phyloP scores from a whole-genome alignment of 352 stramenopile species.

The Elongisporangium anandrum region DNA sequence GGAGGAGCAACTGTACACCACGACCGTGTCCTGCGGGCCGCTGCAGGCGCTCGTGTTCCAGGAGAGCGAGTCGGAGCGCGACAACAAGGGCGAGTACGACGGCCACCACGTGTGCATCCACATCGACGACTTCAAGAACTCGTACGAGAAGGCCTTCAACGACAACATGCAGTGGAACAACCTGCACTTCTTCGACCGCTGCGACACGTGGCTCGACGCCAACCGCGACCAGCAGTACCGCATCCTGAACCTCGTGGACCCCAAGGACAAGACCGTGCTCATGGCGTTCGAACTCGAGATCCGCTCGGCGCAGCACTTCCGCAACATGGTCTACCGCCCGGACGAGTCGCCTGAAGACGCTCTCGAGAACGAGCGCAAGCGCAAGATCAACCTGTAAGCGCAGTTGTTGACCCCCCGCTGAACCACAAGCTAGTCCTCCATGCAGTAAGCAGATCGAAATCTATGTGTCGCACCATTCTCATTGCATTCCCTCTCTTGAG shows the following conservation, averaged over 20 bases:
- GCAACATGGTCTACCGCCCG: constrained; percentile 58
- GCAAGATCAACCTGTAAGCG: constrained; percentile 50
- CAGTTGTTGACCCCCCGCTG: not conserved
- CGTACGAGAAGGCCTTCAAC: constrained; percentile 50
- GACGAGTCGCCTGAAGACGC: constrained; percentile 50
- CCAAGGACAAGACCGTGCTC: constrained; percentile 53
- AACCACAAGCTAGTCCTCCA: not conserved
- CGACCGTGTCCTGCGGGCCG: constrained; percentile 44
- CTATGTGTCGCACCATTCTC: not conserved
- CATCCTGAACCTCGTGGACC: constrained; percentile 63
- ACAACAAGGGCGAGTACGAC: constrained; percentile 64
- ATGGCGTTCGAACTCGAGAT: constrained; percentile 74
- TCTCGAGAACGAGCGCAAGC: constrained; percentile 45
- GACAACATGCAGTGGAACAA: constrained; percentile 74
- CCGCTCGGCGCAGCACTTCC: constrained; percentile 60
- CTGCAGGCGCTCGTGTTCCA: constrained; percentile 65
- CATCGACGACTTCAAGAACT: constrained; percentile 64
- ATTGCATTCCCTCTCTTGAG: not conserved
- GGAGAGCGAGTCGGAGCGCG: constrained; percentile 41
- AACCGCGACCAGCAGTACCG: constrained; percentile 71
- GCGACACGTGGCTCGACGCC: constrained; percentile 58
- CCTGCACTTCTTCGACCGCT: constrained; percentile 64
- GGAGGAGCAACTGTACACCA: constrained; percentile 32
- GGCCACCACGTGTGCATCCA: constrained; percentile 75
- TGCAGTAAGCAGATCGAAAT: not conserved